Evolutionary conservation across 2,329 filamentous ascomycete species (phyloP).

Genomic region (Emericellopsis cladophorae): DNA sequence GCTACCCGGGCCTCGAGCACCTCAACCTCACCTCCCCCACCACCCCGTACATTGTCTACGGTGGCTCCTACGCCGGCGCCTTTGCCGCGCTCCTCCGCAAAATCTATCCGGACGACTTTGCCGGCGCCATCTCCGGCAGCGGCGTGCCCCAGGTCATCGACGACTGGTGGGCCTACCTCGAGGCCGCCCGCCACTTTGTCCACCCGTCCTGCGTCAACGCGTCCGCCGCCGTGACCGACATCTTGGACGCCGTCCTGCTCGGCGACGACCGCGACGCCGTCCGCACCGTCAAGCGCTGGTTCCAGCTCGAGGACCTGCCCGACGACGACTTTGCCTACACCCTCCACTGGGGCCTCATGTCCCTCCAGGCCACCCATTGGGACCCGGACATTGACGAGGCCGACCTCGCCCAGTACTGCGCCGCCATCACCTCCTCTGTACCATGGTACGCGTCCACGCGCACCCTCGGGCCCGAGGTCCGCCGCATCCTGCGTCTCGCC

Average conservation of each 20-base stretch:
- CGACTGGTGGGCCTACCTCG: constrained; percentile 57
- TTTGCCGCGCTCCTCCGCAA: constrained; percentile 67
- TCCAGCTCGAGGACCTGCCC: constrained; percentile 29
- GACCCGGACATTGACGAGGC: constrained; percentile 34
- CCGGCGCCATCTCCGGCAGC: constrained; percentile 67
- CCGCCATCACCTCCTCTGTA: constrained; percentile 1
- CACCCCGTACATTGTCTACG: constrained; percentile 67
- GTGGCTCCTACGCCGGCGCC: constrained; percentile 72
- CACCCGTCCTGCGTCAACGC: constrained; percentile 50
- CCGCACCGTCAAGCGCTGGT: constrained; percentile 29
- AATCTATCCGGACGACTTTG: constrained; percentile 67
- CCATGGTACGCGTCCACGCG: background rate
- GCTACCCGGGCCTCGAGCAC: constrained; percentile 58
- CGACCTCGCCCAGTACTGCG: constrained; percentile 4
- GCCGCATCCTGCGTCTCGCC: background rate
- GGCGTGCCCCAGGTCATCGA: constrained; percentile 67
- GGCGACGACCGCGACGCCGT: constrained; percentile 25
- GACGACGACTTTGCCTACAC: constrained; percentile 33
- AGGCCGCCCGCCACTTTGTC: constrained; percentile 33
- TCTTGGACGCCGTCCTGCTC: constrained; percentile 38
- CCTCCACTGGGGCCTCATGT: constrained; percentile 25
- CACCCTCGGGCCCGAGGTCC: background rate
- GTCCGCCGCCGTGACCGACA: constrained; percentile 42
- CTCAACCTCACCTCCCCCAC: constrained; percentile 50
- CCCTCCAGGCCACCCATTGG: constrained; percentile 40